Conservation (phyloP, 257 asterid species). For the Rubia yunnanensis region DNA sequence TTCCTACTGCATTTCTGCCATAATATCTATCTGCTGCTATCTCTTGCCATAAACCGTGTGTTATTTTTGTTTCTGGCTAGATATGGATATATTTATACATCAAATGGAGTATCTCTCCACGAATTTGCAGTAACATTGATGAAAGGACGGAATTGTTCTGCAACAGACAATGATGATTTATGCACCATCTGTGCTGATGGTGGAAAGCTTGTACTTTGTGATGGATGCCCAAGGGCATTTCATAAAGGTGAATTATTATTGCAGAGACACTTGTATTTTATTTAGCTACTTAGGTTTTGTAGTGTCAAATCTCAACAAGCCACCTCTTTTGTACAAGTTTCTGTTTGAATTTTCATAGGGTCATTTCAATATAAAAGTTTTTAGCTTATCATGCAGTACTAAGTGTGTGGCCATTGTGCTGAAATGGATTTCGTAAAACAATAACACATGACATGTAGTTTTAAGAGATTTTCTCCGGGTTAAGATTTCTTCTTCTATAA, state of each 20-base stretch:
- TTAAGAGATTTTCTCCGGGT: not conserved
- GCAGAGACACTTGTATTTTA: slow-evolving; percentile 1
- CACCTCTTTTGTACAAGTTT: not conserved
- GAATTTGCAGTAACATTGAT: slow-evolving; percentile 73
- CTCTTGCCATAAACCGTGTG: not conserved
- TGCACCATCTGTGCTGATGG: slow-evolving; percentile 99
- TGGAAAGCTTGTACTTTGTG: slow-evolving; percentile 95
- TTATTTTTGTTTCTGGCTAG: slow-evolving; percentile 39
- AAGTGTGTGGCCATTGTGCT: not conserved
- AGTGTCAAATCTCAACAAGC: not conserved
- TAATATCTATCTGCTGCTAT: slow-evolving; percentile 9
- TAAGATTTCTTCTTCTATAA: not conserved
- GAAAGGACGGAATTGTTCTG: slow-evolving; percentile 66
- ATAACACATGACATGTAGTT: not conserved
- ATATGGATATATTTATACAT: slow-evolving; percentile 88
- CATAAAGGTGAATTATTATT: slow-evolving; percentile 68
- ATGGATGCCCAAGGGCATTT: slow-evolving; percentile 99
- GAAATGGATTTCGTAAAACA: not conserved
- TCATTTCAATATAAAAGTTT: not conserved
- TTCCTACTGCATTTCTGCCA: slow-evolving; percentile 15
- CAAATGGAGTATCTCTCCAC: slow-evolving; percentile 96
- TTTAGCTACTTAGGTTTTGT: not conserved
- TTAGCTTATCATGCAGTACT: not conserved
- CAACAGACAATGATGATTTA: slow-evolving; percentile 76
- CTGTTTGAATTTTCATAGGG: not conserved